Conservation (phyloP, 805 yeast genomes). For the Hanseniaspora meyeri region DNA sequence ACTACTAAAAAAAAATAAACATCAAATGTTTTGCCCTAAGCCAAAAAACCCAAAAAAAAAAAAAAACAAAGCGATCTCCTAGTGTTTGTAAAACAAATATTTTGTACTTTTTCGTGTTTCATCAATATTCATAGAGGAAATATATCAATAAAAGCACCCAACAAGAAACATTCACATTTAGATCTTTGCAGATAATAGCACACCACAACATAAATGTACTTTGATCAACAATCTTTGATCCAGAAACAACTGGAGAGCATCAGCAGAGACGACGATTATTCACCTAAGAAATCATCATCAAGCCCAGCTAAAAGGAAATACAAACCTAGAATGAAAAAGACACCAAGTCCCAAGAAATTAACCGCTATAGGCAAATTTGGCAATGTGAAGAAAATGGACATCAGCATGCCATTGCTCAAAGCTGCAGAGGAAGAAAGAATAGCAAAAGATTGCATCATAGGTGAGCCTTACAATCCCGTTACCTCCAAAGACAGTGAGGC, state of each 20-base stretch:
- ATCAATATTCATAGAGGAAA: background rate
- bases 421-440: background rate
- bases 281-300: background rate
- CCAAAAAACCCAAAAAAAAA: too few relatives aligned
- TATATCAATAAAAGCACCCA: background rate
- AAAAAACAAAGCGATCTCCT: too few relatives aligned
- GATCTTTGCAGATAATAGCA: too few relatives aligned
- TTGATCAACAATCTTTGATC: slow-evolving; percentile 7
- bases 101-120: background rate
- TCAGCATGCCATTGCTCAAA: background rate
- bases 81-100: background rate
- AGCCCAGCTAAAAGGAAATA: background rate
- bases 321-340: background rate
- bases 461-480: background rate
- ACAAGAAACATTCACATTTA: too few relatives aligned
- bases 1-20: background rate
- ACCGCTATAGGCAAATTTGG: background rate
- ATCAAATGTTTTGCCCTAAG: background rate
- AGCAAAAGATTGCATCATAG: background rate
- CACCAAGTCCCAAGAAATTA: background rate
- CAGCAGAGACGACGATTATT: background rate
- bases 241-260: slow-evolving; percentile 6
- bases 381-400: background rate
- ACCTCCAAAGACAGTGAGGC: background rate
- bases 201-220: background rate